phyloP scores from a whole-genome alignment of 225 moss, liverwort and hornwort species.

The Sphagnum tenellum region DNA sequence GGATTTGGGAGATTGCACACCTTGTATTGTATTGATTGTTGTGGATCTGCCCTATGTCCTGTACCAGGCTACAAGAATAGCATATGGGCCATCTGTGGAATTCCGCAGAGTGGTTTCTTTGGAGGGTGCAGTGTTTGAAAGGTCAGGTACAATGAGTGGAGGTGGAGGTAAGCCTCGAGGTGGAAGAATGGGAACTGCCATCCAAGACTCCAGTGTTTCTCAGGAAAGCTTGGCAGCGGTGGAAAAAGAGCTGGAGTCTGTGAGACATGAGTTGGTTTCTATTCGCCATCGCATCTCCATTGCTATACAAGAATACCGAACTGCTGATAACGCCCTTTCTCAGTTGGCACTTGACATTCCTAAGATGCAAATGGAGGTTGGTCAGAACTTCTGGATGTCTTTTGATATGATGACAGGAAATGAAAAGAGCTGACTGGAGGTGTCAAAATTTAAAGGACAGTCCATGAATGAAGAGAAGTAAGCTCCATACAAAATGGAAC shows the following conservation, averaged over 20 bases:
- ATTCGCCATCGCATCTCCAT: conserved; percentile 54
- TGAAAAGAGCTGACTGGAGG: too few species aligned
- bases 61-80: conserved; percentile 89
- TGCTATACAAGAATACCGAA: conserved; percentile 54
- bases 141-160: conserved; percentile 97
- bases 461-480: too few species aligned
- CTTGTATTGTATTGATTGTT: too few species aligned
- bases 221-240: conserved; percentile 53
- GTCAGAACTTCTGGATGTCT: not conserved
- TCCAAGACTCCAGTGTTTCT: conserved; percentile 64
- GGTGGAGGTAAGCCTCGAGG: conserved; percentile 97
- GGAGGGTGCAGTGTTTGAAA: conserved; percentile 92
- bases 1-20: too few species aligned
- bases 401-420: too few species aligned
- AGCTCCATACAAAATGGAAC: too few species aligned
- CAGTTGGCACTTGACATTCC: conserved; percentile 72
- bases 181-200: conserved; percentile 88
- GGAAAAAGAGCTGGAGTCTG: conserved; percentile 55
- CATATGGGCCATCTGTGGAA: conserved; percentile 76
- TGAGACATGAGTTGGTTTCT: conserved; percentile 44
- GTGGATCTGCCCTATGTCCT: not conserved
- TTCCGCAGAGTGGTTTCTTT: conserved; percentile 90
- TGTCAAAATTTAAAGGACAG: too few species aligned
- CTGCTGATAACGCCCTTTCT: conserved; percentile 49
- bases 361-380: conserved; percentile 84